These are phyloP conservation scores for Discostella stelligeroides DNA, from an alignment of 108 stramenopile genomes.

Conservation along the genomic window DNA sequence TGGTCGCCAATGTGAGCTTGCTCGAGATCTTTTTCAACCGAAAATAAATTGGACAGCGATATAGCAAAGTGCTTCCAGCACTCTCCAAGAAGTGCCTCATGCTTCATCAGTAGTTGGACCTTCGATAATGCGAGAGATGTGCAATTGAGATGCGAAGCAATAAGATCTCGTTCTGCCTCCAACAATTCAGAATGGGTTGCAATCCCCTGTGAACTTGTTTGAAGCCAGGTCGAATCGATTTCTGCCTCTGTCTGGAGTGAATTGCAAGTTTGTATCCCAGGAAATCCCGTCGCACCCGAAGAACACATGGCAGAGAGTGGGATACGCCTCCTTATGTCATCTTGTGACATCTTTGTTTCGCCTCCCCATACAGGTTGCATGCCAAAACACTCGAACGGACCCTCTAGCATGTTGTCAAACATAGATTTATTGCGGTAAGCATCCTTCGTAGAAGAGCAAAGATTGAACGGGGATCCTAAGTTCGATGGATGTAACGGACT, in stretches of 20 bases:
- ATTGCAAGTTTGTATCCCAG: constrained; percentile 26
- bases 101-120: constrained; percentile 53
- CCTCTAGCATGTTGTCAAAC: constrained; percentile 37
- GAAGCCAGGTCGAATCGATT: constrained; percentile 34
- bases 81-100: constrained; percentile 61
- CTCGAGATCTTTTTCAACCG: constrained; percentile 82
- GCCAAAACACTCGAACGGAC: constrained; percentile 39
- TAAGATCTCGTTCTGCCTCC: constrained; percentile 65
- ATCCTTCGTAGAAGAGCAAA: constrained; percentile 34
- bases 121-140: constrained; percentile 57
- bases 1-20: constrained; percentile 53
- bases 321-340: background rate
- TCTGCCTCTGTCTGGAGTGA: constrained; percentile 25
- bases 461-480: constrained; percentile 41
- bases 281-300: constrained; percentile 35
- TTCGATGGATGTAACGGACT: constrained; percentile 17
- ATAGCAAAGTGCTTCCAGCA: constrained; percentile 80
- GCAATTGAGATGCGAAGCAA: constrained; percentile 57
- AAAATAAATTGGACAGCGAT: constrained; percentile 71
- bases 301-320: constrained; percentile 24
- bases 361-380: constrained; percentile 16
- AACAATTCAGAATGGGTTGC: constrained; percentile 59
- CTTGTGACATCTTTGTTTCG: constrained; percentile 8
- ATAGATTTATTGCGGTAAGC: constrained; percentile 34
- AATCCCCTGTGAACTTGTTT: constrained; percentile 26